Evolutionary conservation across 2,329 filamentous ascomycete species (phyloP).

Genomic region (Arthrobotrys musiformis): DNA sequence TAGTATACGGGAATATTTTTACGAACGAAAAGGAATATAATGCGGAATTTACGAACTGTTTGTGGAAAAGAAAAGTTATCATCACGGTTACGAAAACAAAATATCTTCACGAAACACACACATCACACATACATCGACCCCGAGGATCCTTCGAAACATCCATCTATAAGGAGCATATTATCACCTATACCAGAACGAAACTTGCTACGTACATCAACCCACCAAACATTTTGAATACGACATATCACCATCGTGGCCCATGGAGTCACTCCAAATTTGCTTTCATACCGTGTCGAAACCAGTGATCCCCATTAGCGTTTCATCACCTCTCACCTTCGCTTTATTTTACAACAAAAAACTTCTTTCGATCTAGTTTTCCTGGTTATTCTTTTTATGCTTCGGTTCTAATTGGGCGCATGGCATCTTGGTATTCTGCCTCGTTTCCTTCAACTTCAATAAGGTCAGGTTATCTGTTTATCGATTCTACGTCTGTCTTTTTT

Average conservation of each 20-base stretch:
- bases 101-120: slow-evolving; percentile 46
- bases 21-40: slow-evolving; percentile 23
- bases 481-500: slow-evolving; percentile 22
- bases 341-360: slow-evolving; percentile 12
- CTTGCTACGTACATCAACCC: slow-evolving; percentile 7
- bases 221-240: slow-evolving; percentile 7
- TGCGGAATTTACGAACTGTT: slow-evolving; percentile 35
- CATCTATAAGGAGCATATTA: not conserved
- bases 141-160: slow-evolving; percentile 2
- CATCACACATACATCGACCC: slow-evolving; percentile 1
- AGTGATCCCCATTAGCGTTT: slow-evolving; percentile 44
- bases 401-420: slow-evolving; percentile 51
- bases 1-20: not conserved
- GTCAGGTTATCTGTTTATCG: slow-evolving; percentile 47
- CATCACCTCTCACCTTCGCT: slow-evolving; percentile 35
- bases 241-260: not conserved
- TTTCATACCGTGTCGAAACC: slow-evolving; percentile 28
- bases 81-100: slow-evolving; percentile 46
- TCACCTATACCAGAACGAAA: slow-evolving; percentile 31
- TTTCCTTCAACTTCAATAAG: slow-evolving; percentile 34
- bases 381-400: slow-evolving; percentile 21
- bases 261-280: not conserved
- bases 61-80: slow-evolving; percentile 38
- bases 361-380: slow-evolving; percentile 7
- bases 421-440: slow-evolving; percentile 36